Conservation (phyloP, 495 filamentous ascomycete genomes). For the Podospora australis region DNA sequence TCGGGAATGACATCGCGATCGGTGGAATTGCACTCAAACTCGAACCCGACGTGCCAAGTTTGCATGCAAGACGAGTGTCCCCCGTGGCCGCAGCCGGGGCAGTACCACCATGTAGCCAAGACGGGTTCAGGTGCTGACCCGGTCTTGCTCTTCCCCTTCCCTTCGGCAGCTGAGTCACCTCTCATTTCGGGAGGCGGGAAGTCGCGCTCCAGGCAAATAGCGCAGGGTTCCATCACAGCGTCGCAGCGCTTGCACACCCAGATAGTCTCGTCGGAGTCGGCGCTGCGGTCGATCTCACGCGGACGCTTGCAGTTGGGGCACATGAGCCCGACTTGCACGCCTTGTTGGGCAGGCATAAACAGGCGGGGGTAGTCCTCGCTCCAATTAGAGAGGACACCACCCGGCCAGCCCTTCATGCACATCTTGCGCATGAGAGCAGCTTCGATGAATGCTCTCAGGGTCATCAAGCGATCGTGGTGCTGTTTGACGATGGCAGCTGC, state of each 20-base stretch:
- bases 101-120: conserved; percentile 57
- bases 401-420: conserved; percentile 47
- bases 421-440: conserved; percentile 64
- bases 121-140: conserved; percentile 18
- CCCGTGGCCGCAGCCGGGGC: conserved; percentile 68
- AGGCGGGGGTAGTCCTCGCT: conserved; percentile 52
- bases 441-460: conserved; percentile 58
- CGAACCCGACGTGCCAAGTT: conserved; percentile 51
- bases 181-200: conserved; percentile 7
- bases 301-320: conserved; percentile 49
- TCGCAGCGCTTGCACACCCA: conserved; percentile 46
- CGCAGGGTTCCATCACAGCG: conserved; percentile 37
- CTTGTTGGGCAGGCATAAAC: conserved; percentile 49
- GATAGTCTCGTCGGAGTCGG: conserved; percentile 23
- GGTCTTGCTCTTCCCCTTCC: neutral
- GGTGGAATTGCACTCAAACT: conserved; percentile 6
- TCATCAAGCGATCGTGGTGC: conserved; percentile 59
- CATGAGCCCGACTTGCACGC: conserved; percentile 37
- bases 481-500: conserved; percentile 51
- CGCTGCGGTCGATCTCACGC: conserved; percentile 40
- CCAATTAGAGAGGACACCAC: conserved; percentile 30
- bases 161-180: neutral
- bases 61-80: conserved; percentile 64
- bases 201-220: conserved; percentile 38
- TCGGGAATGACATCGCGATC: conserved; percentile 29